Percentiles rank a stretch among this genome's conserved stretches.
phyloP scores from a whole-genome alignment of 192 early-diverging fungal genomes.

The Spizellomyces sp. region DNA sequence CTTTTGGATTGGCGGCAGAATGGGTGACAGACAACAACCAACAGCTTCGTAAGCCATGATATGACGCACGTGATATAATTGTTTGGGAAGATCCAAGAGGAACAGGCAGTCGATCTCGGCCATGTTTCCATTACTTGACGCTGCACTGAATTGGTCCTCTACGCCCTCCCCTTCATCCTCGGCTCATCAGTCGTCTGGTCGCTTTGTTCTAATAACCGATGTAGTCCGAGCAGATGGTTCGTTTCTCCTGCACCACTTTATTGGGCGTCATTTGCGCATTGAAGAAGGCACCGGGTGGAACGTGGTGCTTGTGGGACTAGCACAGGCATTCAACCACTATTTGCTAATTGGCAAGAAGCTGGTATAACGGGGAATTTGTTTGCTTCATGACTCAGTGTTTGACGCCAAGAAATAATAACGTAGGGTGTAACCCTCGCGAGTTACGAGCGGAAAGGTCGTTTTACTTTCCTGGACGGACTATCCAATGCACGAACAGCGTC shows the following conservation, averaged over 20 bases:
- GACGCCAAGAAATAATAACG: neutral
- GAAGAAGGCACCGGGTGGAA: slow-evolving; percentile 5
- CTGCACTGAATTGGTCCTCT: slow-evolving; percentile 26
- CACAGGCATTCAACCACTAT: slow-evolving; percentile 21
- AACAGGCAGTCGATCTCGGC: too few species aligned
- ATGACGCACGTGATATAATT: too few species aligned
- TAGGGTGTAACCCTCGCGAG: slow-evolving; percentile 17
- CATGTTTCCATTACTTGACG: slow-evolving; percentile 22
- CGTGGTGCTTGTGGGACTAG: slow-evolving; percentile 24
- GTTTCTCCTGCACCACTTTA: slow-evolving; percentile 35
- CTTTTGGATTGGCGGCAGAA: too few species aligned
- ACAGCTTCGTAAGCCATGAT: too few species aligned
- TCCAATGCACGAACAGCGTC: neutral
- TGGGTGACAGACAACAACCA: too few species aligned
- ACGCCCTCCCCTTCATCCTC: neutral
- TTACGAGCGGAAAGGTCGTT: slow-evolving; percentile 7
- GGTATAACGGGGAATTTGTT: slow-evolving; percentile 12
- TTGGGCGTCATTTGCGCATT: slow-evolving; percentile 14
- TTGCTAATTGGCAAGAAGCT: slow-evolving; percentile 31
- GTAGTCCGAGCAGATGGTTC: slow-evolving; percentile 30
- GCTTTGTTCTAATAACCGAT: slow-evolving; percentile 29
- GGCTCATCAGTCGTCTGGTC: neutral
- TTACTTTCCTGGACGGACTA: slow-evolving; percentile 21
- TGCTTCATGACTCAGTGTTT: slow-evolving; percentile 1
- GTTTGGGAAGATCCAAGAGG: too few species aligned